A percentile compares a stretch with the other conserved stretches of the same genome.
Conservation (phyloP, 108 stramenopile genomes). For the Skeletonema tropicum region DNA sequence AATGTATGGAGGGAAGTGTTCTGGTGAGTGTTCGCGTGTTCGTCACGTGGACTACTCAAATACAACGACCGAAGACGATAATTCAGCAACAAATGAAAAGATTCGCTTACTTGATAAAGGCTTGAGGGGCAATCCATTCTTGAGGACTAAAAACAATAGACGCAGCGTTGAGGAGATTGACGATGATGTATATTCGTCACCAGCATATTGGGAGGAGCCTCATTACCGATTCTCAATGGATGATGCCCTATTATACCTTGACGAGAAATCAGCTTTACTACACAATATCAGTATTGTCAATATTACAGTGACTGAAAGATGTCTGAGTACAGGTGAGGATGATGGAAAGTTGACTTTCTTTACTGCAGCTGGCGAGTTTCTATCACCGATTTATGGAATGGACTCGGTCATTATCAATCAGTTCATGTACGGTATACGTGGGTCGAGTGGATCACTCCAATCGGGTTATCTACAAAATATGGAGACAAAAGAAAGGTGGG, state of each 20-base stretch:
- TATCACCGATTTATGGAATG: conserved; percentile 64
- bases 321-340: conserved; percentile 53
- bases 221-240: conserved; percentile 53
- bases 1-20: conserved; percentile 46
- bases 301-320: conserved; percentile 56
- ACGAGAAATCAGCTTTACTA: conserved; percentile 33
- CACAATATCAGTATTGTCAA: conserved; percentile 57
- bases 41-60: conserved; percentile 32
- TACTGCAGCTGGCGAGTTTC: conserved; percentile 36
- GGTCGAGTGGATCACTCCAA: conserved; percentile 31
- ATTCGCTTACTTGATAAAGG: conserved; percentile 2
- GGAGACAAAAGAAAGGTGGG: conserved; percentile 64
- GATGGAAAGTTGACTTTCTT: conserved; percentile 42
- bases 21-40: conserved; percentile 46
- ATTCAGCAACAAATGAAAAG: not conserved
- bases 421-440: conserved; percentile 65
- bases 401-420: conserved; percentile 71
- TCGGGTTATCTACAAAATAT: conserved; percentile 38
- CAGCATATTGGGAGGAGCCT: conserved; percentile 49
- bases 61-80: not conserved
- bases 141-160: not conserved
- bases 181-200: conserved; percentile 33
- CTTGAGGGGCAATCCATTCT: not conserved
- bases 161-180: not conserved
- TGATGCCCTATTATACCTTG: conserved; percentile 49